phyloP scores from a whole-genome alignment of 768 basidiomycete species.

The Gautieria morchelliformis region DNA sequence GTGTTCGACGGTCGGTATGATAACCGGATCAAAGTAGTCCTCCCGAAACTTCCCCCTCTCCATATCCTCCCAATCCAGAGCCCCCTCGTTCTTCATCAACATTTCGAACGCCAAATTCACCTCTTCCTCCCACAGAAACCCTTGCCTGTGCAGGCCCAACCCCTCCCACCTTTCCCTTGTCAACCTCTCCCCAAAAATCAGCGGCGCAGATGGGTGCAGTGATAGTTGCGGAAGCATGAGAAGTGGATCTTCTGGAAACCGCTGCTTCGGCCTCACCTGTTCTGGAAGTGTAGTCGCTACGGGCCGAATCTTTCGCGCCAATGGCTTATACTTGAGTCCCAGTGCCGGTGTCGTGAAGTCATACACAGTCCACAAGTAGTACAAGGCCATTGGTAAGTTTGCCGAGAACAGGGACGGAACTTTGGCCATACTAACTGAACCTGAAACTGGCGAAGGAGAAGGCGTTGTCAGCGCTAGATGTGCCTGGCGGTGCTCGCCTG shows the following conservation, averaged over 20 bases:
- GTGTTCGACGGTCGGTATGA: conserved; percentile 27
- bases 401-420: too few species aligned
- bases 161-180: conserved; percentile 11
- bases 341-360: background rate
- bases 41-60: conserved; percentile 16
- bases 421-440: too few species aligned
- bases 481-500: background rate
- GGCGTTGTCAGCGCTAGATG: background rate
- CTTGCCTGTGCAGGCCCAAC: conserved; percentile 7
- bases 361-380: too few species aligned
- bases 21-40: conserved; percentile 19
- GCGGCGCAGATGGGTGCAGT: background rate
- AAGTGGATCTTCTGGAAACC: conserved; percentile 4
- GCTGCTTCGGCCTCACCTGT: conserved; percentile 9
- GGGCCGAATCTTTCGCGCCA: conserved; percentile 19
- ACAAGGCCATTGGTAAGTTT: too few species aligned
- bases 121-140: conserved; percentile 27
- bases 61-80: conserved; percentile 9
- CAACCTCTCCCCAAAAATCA: conserved; percentile 9
- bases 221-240: conserved; percentile 8
- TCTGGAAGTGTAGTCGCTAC: conserved; percentile 21
- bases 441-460: too few species aligned
- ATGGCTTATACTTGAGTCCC: conserved; percentile 19
- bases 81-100: conserved; percentile 14
- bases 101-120: conserved; percentile 23